Evolutionary conservation across 73 alveolate species (phyloP), one percentile per base, ranked within the genome.

Genomic region (Durusdinium trenchii): DNA sequence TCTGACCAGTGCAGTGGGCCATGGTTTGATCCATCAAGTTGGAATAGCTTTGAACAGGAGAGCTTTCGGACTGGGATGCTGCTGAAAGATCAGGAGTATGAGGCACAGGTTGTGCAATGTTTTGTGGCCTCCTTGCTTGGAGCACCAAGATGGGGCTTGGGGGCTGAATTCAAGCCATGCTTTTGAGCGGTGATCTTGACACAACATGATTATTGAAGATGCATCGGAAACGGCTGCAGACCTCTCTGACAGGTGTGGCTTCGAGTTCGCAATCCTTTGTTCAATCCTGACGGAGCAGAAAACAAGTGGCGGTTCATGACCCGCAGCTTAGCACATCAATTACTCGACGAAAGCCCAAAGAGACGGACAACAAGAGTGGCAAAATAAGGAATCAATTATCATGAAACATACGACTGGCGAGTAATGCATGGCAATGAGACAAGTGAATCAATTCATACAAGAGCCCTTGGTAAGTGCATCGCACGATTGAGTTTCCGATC

Each of bases 41-140:
- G 82, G 82, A 16, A 16, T 16, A 7, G 16, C 43, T 79, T 14
- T n/a, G 40, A 52, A 35, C 10, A 86, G 95, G 95, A 60, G 36
- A 86, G 95, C 40, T 86, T 54, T 28, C 75, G 95, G 40, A 86
- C 82, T 46, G 95, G 95, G 43, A 86, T 86, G 95, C 95, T 86
- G 40, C 84, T 86, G 57, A 57, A 86, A 84, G 95, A 86, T 30
- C 83, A 86, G 64, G 95, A 86, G 84, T 86, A 86, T 20, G 52
- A 86, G 95, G 95, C 69, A 4, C 6, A 60, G 87, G 42, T 60
- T 23, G 43, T 3, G 5, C 43, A 40, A 40, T 1, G 14, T 38
- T 32, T 3, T 0, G 10, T 73, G 35, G 26, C 9, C 32, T 73
- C 28, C 62, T 1, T 6, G 23, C 26, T n/a, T n/a, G n/a, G n/a